A percentile compares a stretch with the other conserved stretches of the same genome.
Conservation (phyloP, 164 flowering plant species). For the Macadamia tetraphylla region DNA sequence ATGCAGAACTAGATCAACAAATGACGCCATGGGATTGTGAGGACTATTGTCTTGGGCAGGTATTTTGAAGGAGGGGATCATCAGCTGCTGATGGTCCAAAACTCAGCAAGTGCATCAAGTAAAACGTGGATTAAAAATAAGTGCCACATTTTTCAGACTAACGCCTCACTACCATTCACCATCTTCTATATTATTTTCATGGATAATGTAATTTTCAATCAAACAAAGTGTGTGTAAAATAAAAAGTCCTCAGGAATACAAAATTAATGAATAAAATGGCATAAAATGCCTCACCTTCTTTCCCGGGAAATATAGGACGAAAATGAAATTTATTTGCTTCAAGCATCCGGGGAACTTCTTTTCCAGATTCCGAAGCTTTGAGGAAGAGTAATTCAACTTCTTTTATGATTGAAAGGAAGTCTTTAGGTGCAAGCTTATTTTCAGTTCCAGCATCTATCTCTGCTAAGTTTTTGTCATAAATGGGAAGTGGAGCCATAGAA, state of each 20-base stretch:
- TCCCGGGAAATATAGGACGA: conserved; percentile 61
- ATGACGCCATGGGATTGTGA: not conserved
- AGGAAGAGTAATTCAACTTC: conserved; percentile 70
- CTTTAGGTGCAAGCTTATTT: conserved; percentile 53
- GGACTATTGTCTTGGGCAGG: not conserved
- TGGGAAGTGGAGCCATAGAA: conserved; percentile 23
- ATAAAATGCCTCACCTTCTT: conserved; percentile 41
- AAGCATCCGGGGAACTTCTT: conserved; percentile 92
- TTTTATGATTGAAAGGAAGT: conserved; percentile 68
- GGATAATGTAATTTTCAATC: no score
- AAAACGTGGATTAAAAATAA: not conserved
- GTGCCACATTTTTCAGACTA: not conserved
- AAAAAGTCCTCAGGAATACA: no score
- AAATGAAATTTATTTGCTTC: conserved; percentile 86
- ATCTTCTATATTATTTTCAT: not conserved
- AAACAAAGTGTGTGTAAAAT: no score
- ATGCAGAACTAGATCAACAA: not conserved
- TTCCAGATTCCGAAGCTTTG: conserved; percentile 88
- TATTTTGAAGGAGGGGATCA: not conserved
- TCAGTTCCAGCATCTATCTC: conserved; percentile 31
- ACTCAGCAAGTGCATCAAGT: not conserved
- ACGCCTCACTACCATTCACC: not conserved
- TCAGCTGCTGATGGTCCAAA: not conserved
- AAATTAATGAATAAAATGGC: not conserved
- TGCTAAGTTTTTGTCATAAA: conserved; percentile 28